Base-by-base conservation (phyloP, 2,329 filamentous ascomycete genomes). In the Bimuria novae-zelandiae region DNA sequence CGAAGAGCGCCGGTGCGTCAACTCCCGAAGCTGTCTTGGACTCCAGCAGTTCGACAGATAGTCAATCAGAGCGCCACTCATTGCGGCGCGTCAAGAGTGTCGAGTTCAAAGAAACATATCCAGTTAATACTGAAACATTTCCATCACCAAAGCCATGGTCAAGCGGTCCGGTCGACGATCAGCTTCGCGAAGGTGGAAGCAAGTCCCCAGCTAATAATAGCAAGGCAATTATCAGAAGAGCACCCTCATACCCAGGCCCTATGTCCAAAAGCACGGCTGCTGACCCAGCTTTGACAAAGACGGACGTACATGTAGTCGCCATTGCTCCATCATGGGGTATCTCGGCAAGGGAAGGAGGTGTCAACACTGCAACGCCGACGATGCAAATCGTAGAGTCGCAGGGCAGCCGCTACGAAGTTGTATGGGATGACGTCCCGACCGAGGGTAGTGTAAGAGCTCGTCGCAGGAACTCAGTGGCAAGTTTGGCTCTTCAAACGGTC, bases 231-330 rank as follows among this genome's bases (percentile, higher is more conserved):
- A n/a, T 44, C 27, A 42, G 25, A 27, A 14, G 22, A 23, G 23
- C 8, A 1, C 17, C 37, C 7, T 56, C 46, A 5, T 66, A 41
- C 47, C 61, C 57, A 4, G 54, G 49, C 12, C 54, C 53, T 5
- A 52, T 30, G 17, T 40, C 39, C 7, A 73, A 67, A 47, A 60
- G 69, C 36, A 57, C 29, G 19, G 52, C 49, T 19, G 71, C 69
- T 17, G 59, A 62, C 27, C 56, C 69, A 19, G 69, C 68, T 5
- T 50, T 66, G 6, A 74, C 71, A 4, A 57, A 63, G 4, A 69
- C 72, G 1, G 70, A 71, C 52, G 69, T 74, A 3, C 71, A 74
- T 49, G 64, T 72, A 17, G 58, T 73, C 27, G 61, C 69, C 3
- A 60, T 67, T 29, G 49, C 67, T 14, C 66, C 67, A 4, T 57